phyloP scores from a whole-genome alignment of 2,329 filamentous ascomycete genomes.

The Amauroascus verrucosus region DNA sequence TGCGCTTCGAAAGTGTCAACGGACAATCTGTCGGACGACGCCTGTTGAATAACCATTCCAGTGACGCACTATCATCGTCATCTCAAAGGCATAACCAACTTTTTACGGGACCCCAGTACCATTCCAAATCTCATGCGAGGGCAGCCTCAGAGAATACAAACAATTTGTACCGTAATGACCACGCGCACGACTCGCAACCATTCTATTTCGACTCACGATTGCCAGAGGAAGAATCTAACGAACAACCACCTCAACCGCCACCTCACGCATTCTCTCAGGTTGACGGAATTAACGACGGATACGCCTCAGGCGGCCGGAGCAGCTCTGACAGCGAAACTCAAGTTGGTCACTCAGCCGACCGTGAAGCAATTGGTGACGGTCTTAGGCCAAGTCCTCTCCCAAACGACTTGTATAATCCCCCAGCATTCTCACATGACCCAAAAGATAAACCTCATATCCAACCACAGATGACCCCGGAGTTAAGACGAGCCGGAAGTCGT shows the following conservation, averaged over 20 bases:
- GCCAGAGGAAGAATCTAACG: constrained; percentile 19
- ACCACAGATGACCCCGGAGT: constrained; percentile 64
- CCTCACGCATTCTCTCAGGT: constrained; percentile 25
- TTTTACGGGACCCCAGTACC: constrained; percentile 11
- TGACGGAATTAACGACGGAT: constrained; percentile 19
- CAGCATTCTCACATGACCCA: constrained; percentile 66
- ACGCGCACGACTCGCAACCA: constrained; percentile 14
- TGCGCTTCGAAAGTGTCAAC: constrained; percentile 25
- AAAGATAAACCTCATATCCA: constrained; percentile 58
- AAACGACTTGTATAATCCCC: constrained; percentile 66
- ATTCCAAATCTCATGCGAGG: constrained; percentile 22
- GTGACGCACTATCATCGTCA: constrained; percentile 28
- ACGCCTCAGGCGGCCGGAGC: constrained; percentile 28
- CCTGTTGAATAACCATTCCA: constrained; percentile 28
- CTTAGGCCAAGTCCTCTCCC: constrained; percentile 49
- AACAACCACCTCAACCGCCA: constrained; percentile 31
- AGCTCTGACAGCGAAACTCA: constrained; percentile 33
- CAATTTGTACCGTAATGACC: background rate
- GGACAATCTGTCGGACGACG: constrained; percentile 8
- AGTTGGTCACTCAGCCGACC: constrained; percentile 17
- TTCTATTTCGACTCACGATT: constrained; percentile 7
- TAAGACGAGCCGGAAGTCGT: constrained; percentile 70
- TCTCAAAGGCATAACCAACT: constrained; percentile 17
- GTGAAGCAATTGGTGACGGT: constrained; percentile 28
- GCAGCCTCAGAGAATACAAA: constrained; percentile 26